These are phyloP conservation scores for Chaetomiaceae sp. DNA, from an alignment of 2,329 filamentous ascomycete species.

Conservation along the genomic window DNA sequence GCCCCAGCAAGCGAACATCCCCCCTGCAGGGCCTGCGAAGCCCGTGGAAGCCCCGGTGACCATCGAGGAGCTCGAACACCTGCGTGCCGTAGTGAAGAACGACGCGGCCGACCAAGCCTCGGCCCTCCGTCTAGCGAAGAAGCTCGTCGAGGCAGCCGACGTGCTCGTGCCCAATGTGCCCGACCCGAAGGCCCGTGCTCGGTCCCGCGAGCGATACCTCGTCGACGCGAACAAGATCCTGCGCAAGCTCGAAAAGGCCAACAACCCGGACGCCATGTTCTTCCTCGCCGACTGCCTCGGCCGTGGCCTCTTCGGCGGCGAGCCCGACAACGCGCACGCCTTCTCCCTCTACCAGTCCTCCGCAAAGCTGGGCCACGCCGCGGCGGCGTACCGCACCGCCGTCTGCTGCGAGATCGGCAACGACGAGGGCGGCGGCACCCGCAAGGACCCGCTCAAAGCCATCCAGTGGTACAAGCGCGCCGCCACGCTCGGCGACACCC, in stretches of 20 bases:
- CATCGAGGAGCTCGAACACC: constrained; percentile 66
- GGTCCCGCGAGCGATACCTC: constrained; percentile 77
- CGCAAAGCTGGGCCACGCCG: constrained; percentile 80
- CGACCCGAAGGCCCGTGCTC: constrained; percentile 67
- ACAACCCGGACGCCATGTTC: constrained; percentile 87
- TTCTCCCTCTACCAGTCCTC: constrained; percentile 91
- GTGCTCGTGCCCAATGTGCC: constrained; percentile 61
- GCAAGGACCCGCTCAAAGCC: constrained; percentile 85
- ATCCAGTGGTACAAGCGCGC: constrained; percentile 98
- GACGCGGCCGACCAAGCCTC: constrained; percentile 68
- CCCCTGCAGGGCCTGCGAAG: constrained; percentile 29
- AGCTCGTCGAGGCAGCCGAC: constrained; percentile 77
- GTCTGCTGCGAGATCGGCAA: constrained; percentile 96
- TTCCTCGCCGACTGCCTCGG: constrained; percentile 87
- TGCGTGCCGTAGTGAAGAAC: constrained; percentile 64
- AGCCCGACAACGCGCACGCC: constrained; percentile 83
- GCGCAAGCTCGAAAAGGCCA: constrained; percentile 73
- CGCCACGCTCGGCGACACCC: constrained; percentile 80
- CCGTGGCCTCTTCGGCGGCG: constrained; percentile 70
- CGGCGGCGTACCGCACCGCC: constrained; percentile 87
- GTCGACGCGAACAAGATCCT: constrained; percentile 84
- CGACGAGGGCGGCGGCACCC: constrained; percentile 89
- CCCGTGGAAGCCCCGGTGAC: constrained; percentile 58
- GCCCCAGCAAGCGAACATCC: constrained; percentile 25
- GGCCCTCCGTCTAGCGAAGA: constrained; percentile 72